Percentiles rank a stretch among this genome's conserved stretches.
phyloP scores from a whole-genome alignment of 2,329 filamentous ascomycete species.

The Diaporthe velutina region DNA sequence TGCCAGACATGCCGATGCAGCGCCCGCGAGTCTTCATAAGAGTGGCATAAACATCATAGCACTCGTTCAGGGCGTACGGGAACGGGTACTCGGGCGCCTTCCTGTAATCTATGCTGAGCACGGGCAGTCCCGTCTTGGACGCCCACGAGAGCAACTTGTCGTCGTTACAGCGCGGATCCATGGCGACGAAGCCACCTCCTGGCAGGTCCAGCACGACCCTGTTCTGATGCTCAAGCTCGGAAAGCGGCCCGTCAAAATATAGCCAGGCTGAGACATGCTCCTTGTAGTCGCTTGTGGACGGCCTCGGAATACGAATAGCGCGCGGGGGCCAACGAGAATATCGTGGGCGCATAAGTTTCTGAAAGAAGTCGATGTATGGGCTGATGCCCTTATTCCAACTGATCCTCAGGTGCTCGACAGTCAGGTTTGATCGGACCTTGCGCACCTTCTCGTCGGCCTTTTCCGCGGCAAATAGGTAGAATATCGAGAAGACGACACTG shows the following conservation, averaged over 20 bases:
- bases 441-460: slow-evolving; percentile 96
- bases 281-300: slow-evolving; percentile 82
- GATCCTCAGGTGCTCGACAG: slow-evolving; percentile 90
- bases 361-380: slow-evolving; percentile 83
- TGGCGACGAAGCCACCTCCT: slow-evolving; percentile 95
- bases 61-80: slow-evolving; percentile 88
- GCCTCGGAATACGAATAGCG: slow-evolving; percentile 86
- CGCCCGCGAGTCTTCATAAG: slow-evolving; percentile 79
- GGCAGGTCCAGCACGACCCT: slow-evolving; percentile 90
- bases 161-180: slow-evolving; percentile 94
- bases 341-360: slow-evolving; percentile 79
- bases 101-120: slow-evolving; percentile 91
- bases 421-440: slow-evolving; percentile 87
- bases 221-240: slow-evolving; percentile 80
- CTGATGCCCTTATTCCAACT: slow-evolving; percentile 96
- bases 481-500: slow-evolving; percentile 86
- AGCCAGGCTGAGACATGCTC: slow-evolving; percentile 90
- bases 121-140: slow-evolving; percentile 85
- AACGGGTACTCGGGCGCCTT: slow-evolving; percentile 90
- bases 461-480: slow-evolving; percentile 93
- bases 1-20: slow-evolving; percentile 81
- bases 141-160: slow-evolving; percentile 96
- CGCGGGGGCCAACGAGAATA: slow-evolving; percentile 86
- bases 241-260: slow-evolving; percentile 91
- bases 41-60: slow-evolving; percentile 85